These are phyloP conservation scores for Psilocybe sp. DNA, from an alignment of 768 basidiomycete genomes.

Conservation along the genomic window DNA sequence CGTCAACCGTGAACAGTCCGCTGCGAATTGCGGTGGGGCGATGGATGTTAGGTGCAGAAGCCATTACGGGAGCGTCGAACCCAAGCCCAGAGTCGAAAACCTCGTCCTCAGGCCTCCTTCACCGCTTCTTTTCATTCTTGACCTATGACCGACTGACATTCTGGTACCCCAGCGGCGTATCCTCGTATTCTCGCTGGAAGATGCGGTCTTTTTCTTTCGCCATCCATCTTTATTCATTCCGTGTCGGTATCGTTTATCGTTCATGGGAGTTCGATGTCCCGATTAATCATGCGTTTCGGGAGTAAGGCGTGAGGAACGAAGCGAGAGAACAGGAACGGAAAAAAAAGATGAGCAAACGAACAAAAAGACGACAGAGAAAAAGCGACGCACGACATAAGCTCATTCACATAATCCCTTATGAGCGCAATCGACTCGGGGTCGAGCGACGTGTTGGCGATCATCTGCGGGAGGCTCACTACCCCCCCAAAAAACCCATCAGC, in stretches of 20 bases:
- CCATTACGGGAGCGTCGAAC: too few species aligned
- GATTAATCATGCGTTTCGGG: too few species aligned
- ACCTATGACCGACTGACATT: conserved; percentile 71
- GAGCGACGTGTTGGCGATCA: conserved; percentile 87
- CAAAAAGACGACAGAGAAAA: neutral
- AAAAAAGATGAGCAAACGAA: neutral
- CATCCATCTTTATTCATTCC: too few species aligned
- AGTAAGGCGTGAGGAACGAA: neutral
- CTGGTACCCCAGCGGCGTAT: conserved; percentile 73
- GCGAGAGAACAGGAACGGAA: neutral
- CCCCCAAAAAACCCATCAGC: conserved; percentile 9
- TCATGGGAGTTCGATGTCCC: too few species aligned
- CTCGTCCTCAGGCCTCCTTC: too few species aligned
- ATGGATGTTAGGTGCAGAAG: too few species aligned
- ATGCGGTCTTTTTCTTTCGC: conserved; percentile 67
- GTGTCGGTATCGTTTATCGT: too few species aligned
- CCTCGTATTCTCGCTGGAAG: conserved; percentile 79
- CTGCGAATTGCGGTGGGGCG: too few species aligned
- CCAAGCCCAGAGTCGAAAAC: too few species aligned
- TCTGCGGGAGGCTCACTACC: conserved; percentile 92
- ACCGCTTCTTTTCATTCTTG: too few species aligned
- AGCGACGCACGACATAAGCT: conserved; percentile 67
- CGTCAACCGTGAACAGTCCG: too few species aligned
- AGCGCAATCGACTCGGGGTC: conserved; percentile 83
- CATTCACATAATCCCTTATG: conserved; percentile 86